Conservation (phyloP, 345 rosid species). For the Lagerstroemia speciosa region DNA sequence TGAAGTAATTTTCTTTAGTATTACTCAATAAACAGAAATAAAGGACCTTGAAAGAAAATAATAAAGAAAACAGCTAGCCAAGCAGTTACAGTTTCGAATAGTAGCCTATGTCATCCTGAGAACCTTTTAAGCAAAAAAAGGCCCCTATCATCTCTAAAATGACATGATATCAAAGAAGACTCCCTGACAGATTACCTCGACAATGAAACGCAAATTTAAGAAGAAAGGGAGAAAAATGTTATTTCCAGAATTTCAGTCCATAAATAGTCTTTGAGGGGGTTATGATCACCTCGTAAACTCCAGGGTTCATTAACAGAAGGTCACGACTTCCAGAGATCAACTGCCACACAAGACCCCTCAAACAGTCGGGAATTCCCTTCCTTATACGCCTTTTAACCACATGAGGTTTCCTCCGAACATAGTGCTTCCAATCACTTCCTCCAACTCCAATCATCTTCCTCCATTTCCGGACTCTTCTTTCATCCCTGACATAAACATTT, state of each 20-base stretch:
- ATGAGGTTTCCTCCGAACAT: constrained; percentile 70
- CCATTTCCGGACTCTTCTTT: constrained; percentile 82
- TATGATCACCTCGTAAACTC: constrained; percentile 65
- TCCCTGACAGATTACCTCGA: too few species aligned
- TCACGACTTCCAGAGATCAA: constrained; percentile 87
- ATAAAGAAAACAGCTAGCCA: not conserved
- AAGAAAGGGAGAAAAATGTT: too few species aligned
- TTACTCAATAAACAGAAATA: not conserved
- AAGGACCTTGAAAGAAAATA: not conserved
- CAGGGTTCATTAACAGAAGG: constrained; percentile 90
- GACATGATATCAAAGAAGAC: too few species aligned
- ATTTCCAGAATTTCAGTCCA: too few species aligned
- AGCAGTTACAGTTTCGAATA: not conserved
- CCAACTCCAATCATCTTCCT: constrained; percentile 97
- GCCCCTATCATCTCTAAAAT: too few species aligned
- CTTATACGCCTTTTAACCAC: constrained; percentile 80
- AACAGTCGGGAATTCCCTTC: constrained; percentile 93
- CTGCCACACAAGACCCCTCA: constrained; percentile 99
- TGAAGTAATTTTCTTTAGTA: not conserved
- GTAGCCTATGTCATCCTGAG: too few species aligned
- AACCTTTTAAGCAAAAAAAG: too few species aligned
- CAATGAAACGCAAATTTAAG: too few species aligned
- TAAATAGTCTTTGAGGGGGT: too few species aligned
- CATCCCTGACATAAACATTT: constrained; percentile 45
- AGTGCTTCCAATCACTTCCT: constrained; percentile 96